Evolutionary conservation across 768 basidiomycete species (phyloP).

Genomic region (Pholiota conissans): DNA sequence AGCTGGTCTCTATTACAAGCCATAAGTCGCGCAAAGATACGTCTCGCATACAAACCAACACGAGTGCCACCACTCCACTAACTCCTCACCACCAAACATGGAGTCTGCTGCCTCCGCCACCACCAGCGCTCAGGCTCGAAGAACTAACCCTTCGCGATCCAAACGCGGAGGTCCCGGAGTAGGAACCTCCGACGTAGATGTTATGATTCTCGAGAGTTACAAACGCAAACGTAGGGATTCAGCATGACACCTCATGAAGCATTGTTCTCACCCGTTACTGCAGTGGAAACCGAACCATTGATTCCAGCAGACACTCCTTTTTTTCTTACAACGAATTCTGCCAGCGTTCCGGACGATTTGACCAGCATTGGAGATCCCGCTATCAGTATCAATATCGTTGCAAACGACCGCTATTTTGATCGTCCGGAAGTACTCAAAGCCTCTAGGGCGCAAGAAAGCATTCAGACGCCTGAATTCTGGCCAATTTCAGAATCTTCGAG

Average conservation of each 20-base stretch:
- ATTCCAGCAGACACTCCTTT: constrained; percentile 68
- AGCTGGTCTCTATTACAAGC: background rate
- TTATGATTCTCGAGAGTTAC: constrained; percentile 81
- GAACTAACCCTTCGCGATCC: constrained; percentile 80
- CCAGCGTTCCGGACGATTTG: constrained; percentile 41
- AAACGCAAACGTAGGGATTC: constrained; percentile 67
- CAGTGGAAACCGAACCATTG: constrained; percentile 72
- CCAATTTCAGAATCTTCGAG: constrained; percentile 42
- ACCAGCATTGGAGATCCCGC: constrained; percentile 32
- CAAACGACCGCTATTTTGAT: constrained; percentile 76
- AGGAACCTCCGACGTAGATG: constrained; percentile 76
- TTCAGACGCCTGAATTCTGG: constrained; percentile 78
- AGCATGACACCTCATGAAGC: constrained; percentile 10
- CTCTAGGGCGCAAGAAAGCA: constrained; percentile 65
- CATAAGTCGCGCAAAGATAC: background rate
- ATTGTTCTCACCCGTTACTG: constrained; percentile 11
- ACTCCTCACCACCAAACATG: constrained; percentile 25
- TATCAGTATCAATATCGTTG: constrained; percentile 52
- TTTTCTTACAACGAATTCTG: constrained; percentile 71
- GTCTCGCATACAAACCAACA: constrained; percentile 1
- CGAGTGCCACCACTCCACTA: background rate
- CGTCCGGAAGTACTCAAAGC: constrained; percentile 73
- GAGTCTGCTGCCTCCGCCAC: constrained; percentile 38
- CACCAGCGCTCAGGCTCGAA: constrained; percentile 43
- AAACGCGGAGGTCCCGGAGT: constrained; percentile 81